Evolutionary conservation across 306 rosid species (phyloP).

Genomic region (Calophaca sinica): DNA sequence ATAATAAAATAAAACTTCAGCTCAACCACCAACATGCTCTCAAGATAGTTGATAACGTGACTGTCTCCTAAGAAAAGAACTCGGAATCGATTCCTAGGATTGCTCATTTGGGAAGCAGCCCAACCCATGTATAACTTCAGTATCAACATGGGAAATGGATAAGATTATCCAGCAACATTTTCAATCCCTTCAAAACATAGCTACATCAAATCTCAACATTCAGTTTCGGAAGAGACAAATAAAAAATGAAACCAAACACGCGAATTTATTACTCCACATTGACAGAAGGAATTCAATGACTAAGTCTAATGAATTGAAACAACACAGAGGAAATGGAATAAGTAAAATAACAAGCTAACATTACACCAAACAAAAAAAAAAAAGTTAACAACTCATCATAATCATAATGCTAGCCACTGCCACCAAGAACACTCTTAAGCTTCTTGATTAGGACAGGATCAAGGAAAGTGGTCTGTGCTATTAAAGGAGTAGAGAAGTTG

Average conservation of each 20-base stretch:
- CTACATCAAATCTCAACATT: not conserved
- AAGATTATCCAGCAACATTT: slow-evolving; percentile 27
- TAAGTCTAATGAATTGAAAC: slow-evolving; percentile 39
- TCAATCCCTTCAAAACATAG: slow-evolving; percentile 16
- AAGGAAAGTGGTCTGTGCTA: slow-evolving; percentile 68
- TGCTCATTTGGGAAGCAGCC: too few relatives aligned
- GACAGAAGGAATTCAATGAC: slow-evolving; percentile 39
- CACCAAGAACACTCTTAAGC: slow-evolving; percentile 88
- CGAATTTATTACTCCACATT: slow-evolving; percentile 39
- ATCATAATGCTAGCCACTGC: slow-evolving; percentile 43
- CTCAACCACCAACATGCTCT: not conserved
- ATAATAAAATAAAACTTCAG: slow-evolving; percentile 10
- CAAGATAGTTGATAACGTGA: too few relatives aligned
- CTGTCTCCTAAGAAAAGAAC: too few relatives aligned
- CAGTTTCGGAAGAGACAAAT: not conserved
- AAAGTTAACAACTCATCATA: not conserved
- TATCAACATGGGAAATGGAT: not conserved
- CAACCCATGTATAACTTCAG: too few relatives aligned
- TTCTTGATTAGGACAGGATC: slow-evolving; percentile 68
- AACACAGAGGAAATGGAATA: slow-evolving; percentile 13
- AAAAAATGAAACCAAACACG: not conserved
- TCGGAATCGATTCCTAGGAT: too few relatives aligned
- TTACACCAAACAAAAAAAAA: not conserved
- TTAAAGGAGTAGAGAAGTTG: slow-evolving; percentile 60
- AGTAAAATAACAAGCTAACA: not conserved